Evolutionary conservation across 2,329 filamentous ascomycete genomes (phyloP).

Genomic region (Metarhizium album): DNA sequence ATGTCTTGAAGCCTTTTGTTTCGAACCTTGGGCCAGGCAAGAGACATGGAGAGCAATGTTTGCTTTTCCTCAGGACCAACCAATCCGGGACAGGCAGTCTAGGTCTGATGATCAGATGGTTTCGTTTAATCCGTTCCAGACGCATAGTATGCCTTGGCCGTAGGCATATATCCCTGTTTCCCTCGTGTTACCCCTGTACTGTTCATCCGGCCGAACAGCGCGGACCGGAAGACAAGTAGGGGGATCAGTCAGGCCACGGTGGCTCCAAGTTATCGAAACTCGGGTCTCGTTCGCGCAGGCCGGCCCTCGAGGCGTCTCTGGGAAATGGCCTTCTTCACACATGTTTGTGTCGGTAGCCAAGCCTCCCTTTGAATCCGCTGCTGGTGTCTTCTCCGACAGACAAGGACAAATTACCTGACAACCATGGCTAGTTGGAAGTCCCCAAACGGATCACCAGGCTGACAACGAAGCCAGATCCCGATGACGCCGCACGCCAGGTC

Average conservation of each 20-base stretch:
- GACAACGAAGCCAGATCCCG: neutral
- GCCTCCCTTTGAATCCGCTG: no score
- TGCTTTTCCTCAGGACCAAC: neutral
- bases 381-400: neutral
- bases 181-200: slow-evolving; percentile 8
- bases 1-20: neutral
- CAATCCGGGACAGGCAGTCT: neutral
- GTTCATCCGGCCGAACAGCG: slow-evolving; percentile 4
- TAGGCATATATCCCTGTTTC: slow-evolving; percentile 5
- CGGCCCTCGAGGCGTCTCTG: neutral
- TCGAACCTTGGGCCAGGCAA: neutral
- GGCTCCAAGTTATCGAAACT: neutral
- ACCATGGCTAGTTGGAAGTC: no score
- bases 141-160: neutral
- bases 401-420: neutral
- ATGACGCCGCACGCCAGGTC: neutral
- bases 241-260: neutral
- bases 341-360: neutral
- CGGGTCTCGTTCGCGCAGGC: neutral
- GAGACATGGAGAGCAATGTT: neutral
- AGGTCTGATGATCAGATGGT: neutral
- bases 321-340: neutral
- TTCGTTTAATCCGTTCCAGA: neutral
- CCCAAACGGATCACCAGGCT: neutral
- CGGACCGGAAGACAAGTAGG: slow-evolving; percentile 1